Evolutionary conservation across 768 basidiomycete species (phyloP).

Genomic region (Pluteus cervinus): DNA sequence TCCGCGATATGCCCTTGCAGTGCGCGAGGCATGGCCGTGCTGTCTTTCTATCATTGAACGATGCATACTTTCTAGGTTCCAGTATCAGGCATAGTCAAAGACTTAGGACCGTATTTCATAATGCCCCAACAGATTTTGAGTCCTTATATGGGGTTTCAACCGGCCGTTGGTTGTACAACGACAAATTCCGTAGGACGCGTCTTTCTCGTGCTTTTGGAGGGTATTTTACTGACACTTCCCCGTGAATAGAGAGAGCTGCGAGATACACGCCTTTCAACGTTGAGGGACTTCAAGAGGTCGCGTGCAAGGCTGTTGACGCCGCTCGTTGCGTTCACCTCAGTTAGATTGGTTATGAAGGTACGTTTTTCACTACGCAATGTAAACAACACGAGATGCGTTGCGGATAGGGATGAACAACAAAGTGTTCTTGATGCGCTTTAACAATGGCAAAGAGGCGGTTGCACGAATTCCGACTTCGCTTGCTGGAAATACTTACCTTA

Average conservation of each 20-base stretch:
- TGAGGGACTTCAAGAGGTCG: constrained; percentile 10
- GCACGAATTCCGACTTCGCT: constrained; percentile 16
- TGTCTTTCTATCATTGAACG: too few relatives aligned
- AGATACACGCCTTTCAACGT: constrained; percentile 13
- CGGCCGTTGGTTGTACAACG: constrained; percentile 23
- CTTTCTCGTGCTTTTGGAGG: constrained; percentile 9
- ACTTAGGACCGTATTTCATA: too few relatives aligned
- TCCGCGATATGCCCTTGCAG: too few relatives aligned
- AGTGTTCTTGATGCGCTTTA: constrained; percentile 11
- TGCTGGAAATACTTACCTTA: constrained; percentile 18
- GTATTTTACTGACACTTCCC: background rate
- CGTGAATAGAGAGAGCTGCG: constrained; percentile 15
- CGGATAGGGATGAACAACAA: constrained; percentile 13
- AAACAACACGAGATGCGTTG: constrained; percentile 1
- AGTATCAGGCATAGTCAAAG: too few relatives aligned
- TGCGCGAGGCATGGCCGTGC: too few relatives aligned
- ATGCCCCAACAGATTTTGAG: too few relatives aligned
- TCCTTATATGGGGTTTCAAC: too few relatives aligned
- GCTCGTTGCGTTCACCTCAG: constrained; percentile 6
- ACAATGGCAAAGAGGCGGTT: constrained; percentile 13
- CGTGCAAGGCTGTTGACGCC: constrained; percentile 10
- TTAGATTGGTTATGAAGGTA: constrained; percentile 14
- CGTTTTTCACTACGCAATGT: constrained; percentile 5
- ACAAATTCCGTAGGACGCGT: constrained; percentile 14
- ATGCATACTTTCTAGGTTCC: too few relatives aligned